phyloP scores from a whole-genome alignment of 225 moss, liverwort and hornwort species.

The Anthoceros angustus region DNA sequence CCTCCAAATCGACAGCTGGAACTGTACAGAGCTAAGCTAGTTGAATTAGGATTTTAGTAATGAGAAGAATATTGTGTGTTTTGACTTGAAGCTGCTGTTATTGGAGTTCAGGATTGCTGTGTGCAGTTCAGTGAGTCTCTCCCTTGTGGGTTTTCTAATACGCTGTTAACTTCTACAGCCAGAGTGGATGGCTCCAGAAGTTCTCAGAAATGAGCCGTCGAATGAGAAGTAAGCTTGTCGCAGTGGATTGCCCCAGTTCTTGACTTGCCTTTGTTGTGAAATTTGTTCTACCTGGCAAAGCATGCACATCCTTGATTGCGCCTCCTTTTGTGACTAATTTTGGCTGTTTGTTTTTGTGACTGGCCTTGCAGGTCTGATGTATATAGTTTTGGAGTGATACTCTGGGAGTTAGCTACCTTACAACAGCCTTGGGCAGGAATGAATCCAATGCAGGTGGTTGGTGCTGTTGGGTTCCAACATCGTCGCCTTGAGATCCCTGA shows the following conservation, averaged over 20 bases:
- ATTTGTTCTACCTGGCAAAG: background rate
- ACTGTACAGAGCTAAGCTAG: conserved; percentile 13
- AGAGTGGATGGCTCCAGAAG: conserved; percentile 43
- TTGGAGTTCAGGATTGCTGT: background rate
- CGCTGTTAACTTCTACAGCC: conserved; percentile 14
- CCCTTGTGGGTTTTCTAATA: background rate
- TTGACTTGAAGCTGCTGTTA: background rate
- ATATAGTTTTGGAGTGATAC: conserved; percentile 33
- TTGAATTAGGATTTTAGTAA: background rate
- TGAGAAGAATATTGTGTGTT: background rate
- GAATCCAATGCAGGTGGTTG: conserved; percentile 42
- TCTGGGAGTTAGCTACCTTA: conserved; percentile 36
- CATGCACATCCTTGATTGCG: background rate
- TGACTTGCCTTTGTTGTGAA: background rate
- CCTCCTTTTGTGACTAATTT: background rate
- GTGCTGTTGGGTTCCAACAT: conserved; percentile 36
- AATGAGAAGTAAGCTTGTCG: conserved; percentile 25
- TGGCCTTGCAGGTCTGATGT: conserved; percentile 25
- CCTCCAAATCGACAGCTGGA: conserved; percentile 35
- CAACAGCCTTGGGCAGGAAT: conserved; percentile 35
- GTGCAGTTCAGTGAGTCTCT: background rate
- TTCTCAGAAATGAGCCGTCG: conserved; percentile 33
- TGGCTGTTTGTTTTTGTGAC: background rate
- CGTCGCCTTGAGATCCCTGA: conserved; percentile 33
- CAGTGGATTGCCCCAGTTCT: background rate